Conservation (phyloP, 2,329 filamentous ascomycete species). For the Verticillium zaregamsianum region DNA sequence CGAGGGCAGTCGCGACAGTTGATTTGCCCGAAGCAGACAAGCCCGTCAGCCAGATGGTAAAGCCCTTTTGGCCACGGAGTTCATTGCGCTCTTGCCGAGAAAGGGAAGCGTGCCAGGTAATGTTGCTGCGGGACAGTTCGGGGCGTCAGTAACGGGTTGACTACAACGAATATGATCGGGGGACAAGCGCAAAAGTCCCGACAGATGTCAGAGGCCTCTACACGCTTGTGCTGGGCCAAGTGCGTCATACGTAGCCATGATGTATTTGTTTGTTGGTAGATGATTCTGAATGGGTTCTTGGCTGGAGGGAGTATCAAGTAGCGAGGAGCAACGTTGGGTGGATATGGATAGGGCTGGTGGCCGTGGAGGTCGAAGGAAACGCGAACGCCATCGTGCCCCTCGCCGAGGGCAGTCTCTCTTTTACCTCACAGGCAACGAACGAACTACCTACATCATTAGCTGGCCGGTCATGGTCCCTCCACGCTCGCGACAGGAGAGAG, state of each 20-base stretch:
- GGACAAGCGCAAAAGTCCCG: not conserved
- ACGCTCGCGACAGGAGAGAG: not conserved
- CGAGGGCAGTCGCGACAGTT: constrained; percentile 91
- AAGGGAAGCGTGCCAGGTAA: constrained; percentile 83
- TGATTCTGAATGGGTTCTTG: not conserved
- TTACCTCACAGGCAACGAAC: not conserved
- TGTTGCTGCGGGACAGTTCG: constrained; percentile 58
- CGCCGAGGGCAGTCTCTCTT: not conserved
- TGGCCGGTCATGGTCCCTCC: not conserved
- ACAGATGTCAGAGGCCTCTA: not conserved
- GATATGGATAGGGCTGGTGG: not conserved
- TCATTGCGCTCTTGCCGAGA: constrained; percentile 72
- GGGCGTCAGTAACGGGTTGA: not conserved
- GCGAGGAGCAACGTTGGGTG: not conserved
- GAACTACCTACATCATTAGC: not conserved
- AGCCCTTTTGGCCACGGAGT: constrained; percentile 77
- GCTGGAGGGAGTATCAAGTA: not conserved
- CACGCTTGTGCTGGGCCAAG: not conserved
- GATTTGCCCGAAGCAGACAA: constrained; percentile 96
- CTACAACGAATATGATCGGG: not conserved
- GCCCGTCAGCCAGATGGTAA: constrained; percentile 97
- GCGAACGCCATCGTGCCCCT: not conserved
- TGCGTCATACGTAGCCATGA: constrained; percentile 1
- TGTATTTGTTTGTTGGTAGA: not conserved
- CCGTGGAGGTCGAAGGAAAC: not conserved